phyloP scores from a whole-genome alignment of 2,329 filamentous ascomycete species.

The Xylariales sp. region DNA sequence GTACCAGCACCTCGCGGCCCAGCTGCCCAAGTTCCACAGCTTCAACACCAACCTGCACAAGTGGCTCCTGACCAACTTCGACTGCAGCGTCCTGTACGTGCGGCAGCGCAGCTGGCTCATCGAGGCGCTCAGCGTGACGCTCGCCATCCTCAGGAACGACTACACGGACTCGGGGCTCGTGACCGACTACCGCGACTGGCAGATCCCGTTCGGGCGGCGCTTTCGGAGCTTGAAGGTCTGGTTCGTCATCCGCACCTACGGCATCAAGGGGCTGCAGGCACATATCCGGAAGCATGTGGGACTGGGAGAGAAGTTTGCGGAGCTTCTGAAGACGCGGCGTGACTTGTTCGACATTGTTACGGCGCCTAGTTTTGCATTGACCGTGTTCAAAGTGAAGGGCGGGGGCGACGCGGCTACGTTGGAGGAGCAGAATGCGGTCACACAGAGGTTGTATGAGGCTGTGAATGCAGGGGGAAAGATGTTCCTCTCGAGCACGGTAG shows the following conservation, averaged over 20 bases:
- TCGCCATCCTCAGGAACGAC: slow-evolving; percentile 75
- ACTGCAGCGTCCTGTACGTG: slow-evolving; percentile 76
- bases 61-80: slow-evolving; percentile 93
- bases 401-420: slow-evolving; percentile 17
- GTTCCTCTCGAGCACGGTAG: slow-evolving; percentile 73
- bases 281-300: slow-evolving; percentile 67
- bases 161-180: slow-evolving; percentile 79
- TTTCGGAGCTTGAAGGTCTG: slow-evolving; percentile 91
- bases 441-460: slow-evolving; percentile 69
- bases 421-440: slow-evolving; percentile 60
- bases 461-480: slow-evolving; percentile 73
- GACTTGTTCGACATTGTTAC: slow-evolving; percentile 77
- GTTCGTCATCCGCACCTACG: slow-evolving; percentile 86
- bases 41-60: slow-evolving; percentile 98
- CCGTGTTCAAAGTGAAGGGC: slow-evolving; percentile 64
- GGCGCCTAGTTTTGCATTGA: slow-evolving; percentile 71
- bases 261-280: slow-evolving; percentile 66
- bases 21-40: slow-evolving; percentile 69
- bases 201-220: slow-evolving; percentile 83
- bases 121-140: slow-evolving; percentile 71
- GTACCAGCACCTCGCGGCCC: slow-evolving; percentile 62
- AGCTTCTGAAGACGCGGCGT: slow-evolving; percentile 48
- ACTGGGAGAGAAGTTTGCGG: slow-evolving; percentile 66
- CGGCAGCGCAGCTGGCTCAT: slow-evolving; percentile 72
- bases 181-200: slow-evolving; percentile 95